Conservation (phyloP, 1,284 basidiomycete genomes). For the Hypsizygus ulmarius region DNA sequence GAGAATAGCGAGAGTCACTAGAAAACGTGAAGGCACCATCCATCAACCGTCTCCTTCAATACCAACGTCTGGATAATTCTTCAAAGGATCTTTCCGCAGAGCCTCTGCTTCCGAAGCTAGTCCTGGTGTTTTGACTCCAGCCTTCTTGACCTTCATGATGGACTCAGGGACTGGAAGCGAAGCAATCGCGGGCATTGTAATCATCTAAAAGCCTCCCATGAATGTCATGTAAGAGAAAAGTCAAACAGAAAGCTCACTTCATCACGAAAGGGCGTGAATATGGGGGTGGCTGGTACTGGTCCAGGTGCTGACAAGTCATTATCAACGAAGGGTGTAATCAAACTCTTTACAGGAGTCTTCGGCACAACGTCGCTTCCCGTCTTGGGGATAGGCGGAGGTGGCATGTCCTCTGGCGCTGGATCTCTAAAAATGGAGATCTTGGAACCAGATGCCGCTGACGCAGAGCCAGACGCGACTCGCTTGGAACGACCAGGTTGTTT, state of each 20-base stretch:
- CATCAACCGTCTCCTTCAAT: slow-evolving; percentile 18
- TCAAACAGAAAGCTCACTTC: slow-evolving; percentile 44
- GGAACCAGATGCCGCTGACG: slow-evolving; percentile 30
- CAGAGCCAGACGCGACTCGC: slow-evolving; percentile 44
- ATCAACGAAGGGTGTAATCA: slow-evolving; percentile 41
- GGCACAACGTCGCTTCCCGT: slow-evolving; percentile 28
- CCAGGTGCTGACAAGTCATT: slow-evolving; percentile 22
- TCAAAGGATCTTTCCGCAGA: slow-evolving; percentile 71
- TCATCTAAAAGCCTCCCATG: slow-evolving; percentile 4
- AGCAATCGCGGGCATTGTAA: slow-evolving; percentile 22
- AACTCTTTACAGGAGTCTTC: slow-evolving; percentile 31
- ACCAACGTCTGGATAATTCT: slow-evolving; percentile 52
- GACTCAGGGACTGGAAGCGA: slow-evolving; percentile 39
- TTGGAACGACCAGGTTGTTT: slow-evolving; percentile 56
- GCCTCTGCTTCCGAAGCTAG: slow-evolving; percentile 67
- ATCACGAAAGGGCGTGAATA: slow-evolving; percentile 66
- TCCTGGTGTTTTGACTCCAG: slow-evolving; percentile 38
- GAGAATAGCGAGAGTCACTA: slow-evolving; percentile 1
- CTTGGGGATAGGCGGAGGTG: slow-evolving; percentile 33
- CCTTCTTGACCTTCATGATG: slow-evolving; percentile 60
- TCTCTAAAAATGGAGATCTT: slow-evolving; percentile 59
- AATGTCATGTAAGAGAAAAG: slow-evolving; percentile 2
- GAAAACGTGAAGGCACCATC: slow-evolving; percentile 7
- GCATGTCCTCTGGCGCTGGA: slow-evolving; percentile 39
- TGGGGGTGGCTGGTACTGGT: slow-evolving; percentile 44